A percentile compares a stretch with the other conserved stretches of the same genome.
Conservation (phyloP, 2,329 filamentous ascomycete genomes). For the Verticillium nonalfalfae region DNA sequence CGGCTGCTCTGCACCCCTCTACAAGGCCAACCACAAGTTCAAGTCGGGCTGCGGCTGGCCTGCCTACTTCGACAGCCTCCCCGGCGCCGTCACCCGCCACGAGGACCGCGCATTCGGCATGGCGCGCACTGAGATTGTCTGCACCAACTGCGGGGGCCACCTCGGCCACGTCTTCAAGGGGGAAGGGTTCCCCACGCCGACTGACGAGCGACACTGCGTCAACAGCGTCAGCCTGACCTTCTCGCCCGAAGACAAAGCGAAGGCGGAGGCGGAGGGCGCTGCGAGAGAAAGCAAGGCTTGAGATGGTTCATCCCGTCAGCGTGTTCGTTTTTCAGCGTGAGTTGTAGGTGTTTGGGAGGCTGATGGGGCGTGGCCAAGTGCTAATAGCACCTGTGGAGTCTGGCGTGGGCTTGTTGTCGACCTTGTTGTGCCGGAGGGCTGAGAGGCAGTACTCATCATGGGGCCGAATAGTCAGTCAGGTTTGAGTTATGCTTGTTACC, state of each 20-base stretch:
- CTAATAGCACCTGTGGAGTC: no score
- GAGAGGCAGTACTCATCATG: no score
- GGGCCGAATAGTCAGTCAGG: no score
- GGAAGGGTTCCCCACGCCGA: slow-evolving; percentile 76
- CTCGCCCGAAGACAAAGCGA: slow-evolving; percentile 58
- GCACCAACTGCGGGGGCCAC: slow-evolving; percentile 89
- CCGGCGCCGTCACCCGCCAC: slow-evolving; percentile 80
- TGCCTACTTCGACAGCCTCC: slow-evolving; percentile 93
- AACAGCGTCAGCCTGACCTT: slow-evolving; percentile 92
- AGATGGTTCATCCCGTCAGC: background rate
- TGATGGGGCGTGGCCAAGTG: no score
- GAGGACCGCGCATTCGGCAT: slow-evolving; percentile 75
- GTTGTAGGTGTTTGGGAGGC: background rate
- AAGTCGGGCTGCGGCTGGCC: slow-evolving; percentile 96
- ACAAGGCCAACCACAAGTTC: slow-evolving; percentile 93
- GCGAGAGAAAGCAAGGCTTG: slow-evolving; percentile 31
- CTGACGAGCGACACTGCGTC: slow-evolving; percentile 94
- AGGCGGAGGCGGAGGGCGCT: slow-evolving; percentile 15
- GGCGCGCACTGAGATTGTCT: slow-evolving; percentile 87
- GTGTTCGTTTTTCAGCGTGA: background rate
- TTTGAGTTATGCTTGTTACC: no score
- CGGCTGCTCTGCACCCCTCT: slow-evolving; percentile 80
- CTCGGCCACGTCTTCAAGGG: slow-evolving; percentile 89
- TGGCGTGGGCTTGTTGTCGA: background rate
- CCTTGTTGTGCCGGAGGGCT: no score